phyloP scores from a whole-genome alignment of 148 eudicot genomes.

The Camellia granthamiana region DNA sequence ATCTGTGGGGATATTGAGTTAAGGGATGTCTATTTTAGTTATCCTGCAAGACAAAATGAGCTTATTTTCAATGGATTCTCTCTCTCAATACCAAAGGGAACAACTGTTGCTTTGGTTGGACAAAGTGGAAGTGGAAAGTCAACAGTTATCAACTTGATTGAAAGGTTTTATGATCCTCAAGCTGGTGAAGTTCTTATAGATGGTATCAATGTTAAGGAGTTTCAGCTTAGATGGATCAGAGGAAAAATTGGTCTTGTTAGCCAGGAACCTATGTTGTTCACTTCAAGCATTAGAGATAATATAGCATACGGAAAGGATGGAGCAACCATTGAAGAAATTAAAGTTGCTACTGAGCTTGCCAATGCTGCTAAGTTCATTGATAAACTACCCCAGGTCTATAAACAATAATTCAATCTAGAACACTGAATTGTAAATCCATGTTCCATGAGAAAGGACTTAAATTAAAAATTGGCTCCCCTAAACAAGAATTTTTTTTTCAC shows the following conservation, averaged over 20 bases:
- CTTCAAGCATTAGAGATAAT: constrained; percentile 34
- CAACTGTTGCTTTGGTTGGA: constrained; percentile 39
- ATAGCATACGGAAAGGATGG: constrained; percentile 37
- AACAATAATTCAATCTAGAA: too few species aligned
- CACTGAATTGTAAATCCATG: too few species aligned
- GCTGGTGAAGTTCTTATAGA: constrained; percentile 39
- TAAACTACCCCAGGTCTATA: constrained; percentile 29
- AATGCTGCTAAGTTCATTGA: constrained; percentile 37
- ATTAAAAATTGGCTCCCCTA: too few species aligned
- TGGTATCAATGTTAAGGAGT: constrained; percentile 26
- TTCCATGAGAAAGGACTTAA: too few species aligned
- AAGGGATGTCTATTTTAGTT: constrained; percentile 31
- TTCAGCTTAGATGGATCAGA: constrained; percentile 35
- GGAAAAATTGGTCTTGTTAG: constrained; percentile 35
- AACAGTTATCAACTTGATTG: constrained; percentile 35
- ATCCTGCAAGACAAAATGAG: constrained; percentile 36
- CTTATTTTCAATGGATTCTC: constrained; percentile 31
- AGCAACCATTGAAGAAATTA: constrained; percentile 30
- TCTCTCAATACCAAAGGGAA: constrained; percentile 31
- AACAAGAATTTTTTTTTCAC: not conserved
- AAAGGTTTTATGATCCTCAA: constrained; percentile 42
- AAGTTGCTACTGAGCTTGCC: constrained; percentile 28
- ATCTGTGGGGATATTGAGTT: constrained; percentile 33
- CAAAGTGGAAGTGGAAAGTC: constrained; percentile 50
- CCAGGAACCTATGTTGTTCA: constrained; percentile 37